Evolutionary conservation across 2,329 filamentous ascomycete genomes (phyloP).

Genomic region (Myriosclerotinia curreyana): DNA sequence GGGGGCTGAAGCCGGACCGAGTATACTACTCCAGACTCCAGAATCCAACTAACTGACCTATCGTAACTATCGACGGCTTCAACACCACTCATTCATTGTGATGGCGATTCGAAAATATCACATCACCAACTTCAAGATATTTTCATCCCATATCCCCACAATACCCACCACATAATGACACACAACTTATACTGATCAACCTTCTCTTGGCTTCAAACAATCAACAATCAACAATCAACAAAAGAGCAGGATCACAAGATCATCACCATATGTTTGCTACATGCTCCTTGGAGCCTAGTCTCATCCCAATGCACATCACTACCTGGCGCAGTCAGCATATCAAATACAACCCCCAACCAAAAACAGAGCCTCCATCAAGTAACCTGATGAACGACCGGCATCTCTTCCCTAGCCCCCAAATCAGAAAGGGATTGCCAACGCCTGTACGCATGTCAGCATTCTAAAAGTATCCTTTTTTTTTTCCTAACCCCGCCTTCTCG

Average conservation of each 20-base stretch:
- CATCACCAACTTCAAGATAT: constrained; percentile 8
- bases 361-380: constrained; percentile 2
- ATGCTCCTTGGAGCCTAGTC: not conserved
- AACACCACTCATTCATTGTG: not conserved
- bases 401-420: constrained; percentile 1
- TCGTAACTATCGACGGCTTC: not conserved
- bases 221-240: constrained; percentile 13
- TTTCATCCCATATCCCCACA: constrained; percentile 6
- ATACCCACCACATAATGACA: not conserved
- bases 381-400: not conserved
- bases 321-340: constrained; percentile 3
- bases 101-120: not conserved
- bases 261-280: constrained; percentile 4
- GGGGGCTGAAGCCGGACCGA: constrained; percentile 4
- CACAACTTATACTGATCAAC: constrained; percentile 7
- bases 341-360: not conserved
- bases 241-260: not conserved
- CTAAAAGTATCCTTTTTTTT: constrained; percentile 1
- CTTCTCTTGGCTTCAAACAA: not conserved
- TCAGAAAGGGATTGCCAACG: not conserved
- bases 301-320: constrained; percentile 1
- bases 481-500: not conserved
- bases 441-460: not conserved
- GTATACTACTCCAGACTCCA: not conserved
- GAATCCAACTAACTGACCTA: not conserved